phyloP scores from a whole-genome alignment of 331 rosid genomes.

The Saraca asoca region DNA sequence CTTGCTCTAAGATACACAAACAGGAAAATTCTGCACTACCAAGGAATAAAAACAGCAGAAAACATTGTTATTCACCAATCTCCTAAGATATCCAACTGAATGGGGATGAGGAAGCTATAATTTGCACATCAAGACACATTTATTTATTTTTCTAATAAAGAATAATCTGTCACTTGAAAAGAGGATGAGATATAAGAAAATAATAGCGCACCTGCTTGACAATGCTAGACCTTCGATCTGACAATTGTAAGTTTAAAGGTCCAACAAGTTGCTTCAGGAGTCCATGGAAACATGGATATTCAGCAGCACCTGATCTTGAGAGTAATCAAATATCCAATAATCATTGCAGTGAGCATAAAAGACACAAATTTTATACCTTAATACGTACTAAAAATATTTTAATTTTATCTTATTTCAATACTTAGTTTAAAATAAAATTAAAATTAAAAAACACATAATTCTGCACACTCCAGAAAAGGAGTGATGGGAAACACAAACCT shows the following conservation, averaged over 20 bases:
- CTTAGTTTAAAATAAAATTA: too few relatives aligned
- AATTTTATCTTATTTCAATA: too few relatives aligned
- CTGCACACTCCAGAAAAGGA: conserved; percentile 20
- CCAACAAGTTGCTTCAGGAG: conserved; percentile 92
- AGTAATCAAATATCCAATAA: conserved; percentile 28
- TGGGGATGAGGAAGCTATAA: too few relatives aligned
- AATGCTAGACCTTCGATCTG: conserved; percentile 94
- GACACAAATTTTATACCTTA: neutral
- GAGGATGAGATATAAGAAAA: conserved; percentile 27
- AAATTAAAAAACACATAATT: too few relatives aligned
- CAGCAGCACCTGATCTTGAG: conserved; percentile 74
- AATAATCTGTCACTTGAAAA: neutral
- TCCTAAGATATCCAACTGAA: too few relatives aligned
- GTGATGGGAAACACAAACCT: conserved; percentile 59
- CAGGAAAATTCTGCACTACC: too few relatives aligned
- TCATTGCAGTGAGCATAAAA: conserved; percentile 1
- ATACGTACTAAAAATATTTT: too few relatives aligned
- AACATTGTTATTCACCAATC: too few relatives aligned
- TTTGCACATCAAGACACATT: too few relatives aligned
- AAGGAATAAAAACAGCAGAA: too few relatives aligned
- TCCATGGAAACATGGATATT: conserved; percentile 89
- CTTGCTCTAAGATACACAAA: too few relatives aligned
- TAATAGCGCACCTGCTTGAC: conserved; percentile 82
- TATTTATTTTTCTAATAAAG: too few relatives aligned
- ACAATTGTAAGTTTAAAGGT: conserved; percentile 85